Base-by-base conservation (phyloP, 192 early-diverging fungal species). In the Gaertneriomyces semiglobifer region DNA sequence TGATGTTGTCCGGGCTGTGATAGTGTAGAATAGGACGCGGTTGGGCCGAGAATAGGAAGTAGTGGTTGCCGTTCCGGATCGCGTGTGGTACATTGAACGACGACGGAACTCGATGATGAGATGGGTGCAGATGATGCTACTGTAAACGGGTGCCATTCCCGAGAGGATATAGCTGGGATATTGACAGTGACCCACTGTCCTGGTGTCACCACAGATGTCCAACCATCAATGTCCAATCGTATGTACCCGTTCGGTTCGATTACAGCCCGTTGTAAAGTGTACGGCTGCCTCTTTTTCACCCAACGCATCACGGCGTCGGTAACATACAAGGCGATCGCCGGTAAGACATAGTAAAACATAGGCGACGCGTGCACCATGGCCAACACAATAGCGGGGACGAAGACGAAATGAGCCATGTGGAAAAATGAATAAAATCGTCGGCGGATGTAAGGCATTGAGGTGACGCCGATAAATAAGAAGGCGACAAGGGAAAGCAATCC, bases 111-210 rank as follows among this genome's bases (percentile, higher is more conserved):
- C 12, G 14, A 18, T n/a, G 63, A 3, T 8, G 43, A 44, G 12
- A 57, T 1, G 51, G 62, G 44, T 25, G 19, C 11, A 50, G 16
- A 5, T 18, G 10, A 10, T 9, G 58, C 66, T 9, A 60, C 42
- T 46, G 68, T 69, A 43, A 69, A 69, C 18, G 68, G 68, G 40
- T 69, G 68, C 68, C 68, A 69, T 50, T 69, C 68, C 8, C 18
- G 14, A 12, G 40, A 42, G n/a, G 68, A 69, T 4, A 69, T 54
- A n/a, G 68, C 44, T 14, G 68, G 68, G 39, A 69, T 42, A 51
- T 48, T 46, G n/a, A 69, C 16, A n/a, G 60, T 38, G 3, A 69
- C 68, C 68, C 68, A 69, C 41, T 69, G 68, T 12, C 68, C 68
- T 0, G 68, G 68, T 16, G 12, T n/a, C 12, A 60, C 58, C 7